Evolutionary conservation across 257 asterid species (phyloP), one percentile per base, ranked within the genome.

Genomic region (Solanum tacnaense): DNA sequence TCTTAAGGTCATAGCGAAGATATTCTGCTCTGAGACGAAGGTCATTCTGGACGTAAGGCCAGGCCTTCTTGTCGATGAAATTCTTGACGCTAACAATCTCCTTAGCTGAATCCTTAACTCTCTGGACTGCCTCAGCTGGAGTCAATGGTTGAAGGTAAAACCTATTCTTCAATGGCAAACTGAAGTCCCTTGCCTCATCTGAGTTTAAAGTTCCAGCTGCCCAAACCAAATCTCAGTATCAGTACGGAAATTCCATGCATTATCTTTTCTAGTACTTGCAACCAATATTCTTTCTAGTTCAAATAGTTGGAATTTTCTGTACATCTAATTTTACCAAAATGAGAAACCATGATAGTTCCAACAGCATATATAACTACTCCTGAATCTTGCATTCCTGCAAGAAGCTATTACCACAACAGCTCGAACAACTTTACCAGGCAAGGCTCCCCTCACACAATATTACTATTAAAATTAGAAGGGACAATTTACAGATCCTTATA

Each of bases 131-230:
- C 89, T 90, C 94, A 5, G 92, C 85, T 16, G 99, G 98, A 6
- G 95, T 5, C 93, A 94, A 71, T 21, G 98, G 94, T 92, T 97
- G 99, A 85, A 97, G 38, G 93, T 16, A 97, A 81, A 97, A 97
- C 93, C 99, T 82, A 2, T 90, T 36, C 88, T 96, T 95, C n/a
- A 95, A 88, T 16, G 99, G 98, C 89, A 95, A 87, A 0, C 56
- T 13, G 16, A 92, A 83, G 93, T 97, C 99, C 88, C 99, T 92
- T 52, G 99, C 88, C 92, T 94, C 86, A 82, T 97, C 98, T 1
- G 99, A 96, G 95, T 97, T 97, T 92, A 89, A 39, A 2, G 99
- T 96, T 92, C 99, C 99, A 18, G 98, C 99, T 97, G 93, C 76
- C 44, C 39, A 18, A 5, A 44, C 56, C 35, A 67, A 85, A 29